Evolutionary conservation across 305 asterid species (phyloP).

Genomic region (Fraxinus angustifolia): DNA sequence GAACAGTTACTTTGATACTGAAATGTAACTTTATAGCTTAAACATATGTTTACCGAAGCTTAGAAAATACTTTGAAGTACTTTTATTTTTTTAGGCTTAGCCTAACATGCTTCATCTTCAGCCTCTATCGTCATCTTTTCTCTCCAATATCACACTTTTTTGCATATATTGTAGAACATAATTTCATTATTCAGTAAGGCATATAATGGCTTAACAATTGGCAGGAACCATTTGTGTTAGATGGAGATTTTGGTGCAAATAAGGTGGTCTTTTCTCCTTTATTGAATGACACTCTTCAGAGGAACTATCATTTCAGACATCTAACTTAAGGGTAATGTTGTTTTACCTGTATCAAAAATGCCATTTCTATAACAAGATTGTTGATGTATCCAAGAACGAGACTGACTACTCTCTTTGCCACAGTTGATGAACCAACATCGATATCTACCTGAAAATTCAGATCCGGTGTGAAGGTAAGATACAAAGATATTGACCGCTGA

Average conservation of each 20-base stretch:
- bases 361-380: slow-evolving; percentile 69
- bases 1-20: not conserved
- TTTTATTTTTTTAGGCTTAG: not conserved
- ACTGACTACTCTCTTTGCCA: slow-evolving; percentile 64
- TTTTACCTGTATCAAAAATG: slow-evolving; percentile 68
- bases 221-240: not conserved
- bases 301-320: not conserved
- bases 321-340: not conserved
- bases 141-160: not conserved
- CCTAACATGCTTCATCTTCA: not conserved
- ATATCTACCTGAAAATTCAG: slow-evolving; percentile 45
- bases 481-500: not conserved
- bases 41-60: not conserved
- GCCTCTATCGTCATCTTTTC: not conserved
- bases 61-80: not conserved
- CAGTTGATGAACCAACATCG: slow-evolving; percentile 69
- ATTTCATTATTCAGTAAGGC: not conserved
- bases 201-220: not conserved
- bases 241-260: not conserved
- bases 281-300: not conserved
- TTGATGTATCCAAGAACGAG: slow-evolving; percentile 63
- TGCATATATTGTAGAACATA: not conserved
- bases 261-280: not conserved
- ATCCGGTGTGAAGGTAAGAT: not conserved
- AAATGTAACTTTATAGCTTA: not conserved